Conservation (phyloP, 2,329 filamentous ascomycete species). For the Ophiostoma fasciatum region DNA sequence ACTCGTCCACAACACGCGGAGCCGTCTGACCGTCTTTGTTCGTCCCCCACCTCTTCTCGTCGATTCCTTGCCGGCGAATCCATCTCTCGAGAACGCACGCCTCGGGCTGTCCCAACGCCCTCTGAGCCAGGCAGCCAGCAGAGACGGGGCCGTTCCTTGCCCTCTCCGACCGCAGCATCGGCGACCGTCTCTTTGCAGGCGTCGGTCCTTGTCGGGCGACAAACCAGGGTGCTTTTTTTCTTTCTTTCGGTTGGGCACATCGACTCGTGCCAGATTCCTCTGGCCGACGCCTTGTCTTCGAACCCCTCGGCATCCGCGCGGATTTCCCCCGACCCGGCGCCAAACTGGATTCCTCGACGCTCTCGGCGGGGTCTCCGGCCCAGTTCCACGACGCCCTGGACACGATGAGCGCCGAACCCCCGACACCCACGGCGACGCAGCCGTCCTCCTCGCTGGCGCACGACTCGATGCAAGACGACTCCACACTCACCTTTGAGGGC, state of each 20-base stretch:
- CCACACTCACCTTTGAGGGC: slow-evolving; percentile 32
- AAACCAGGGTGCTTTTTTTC: neutral
- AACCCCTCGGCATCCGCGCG: neutral
- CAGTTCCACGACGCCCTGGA: slow-evolving; percentile 37
- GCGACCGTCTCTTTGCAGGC: no score
- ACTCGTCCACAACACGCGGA: no score
- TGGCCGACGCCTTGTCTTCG: neutral
- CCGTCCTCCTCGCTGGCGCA: slow-evolving; percentile 11
- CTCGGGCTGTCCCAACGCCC: no score
- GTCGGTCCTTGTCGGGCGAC: neutral
- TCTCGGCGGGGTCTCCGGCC: slow-evolving; percentile 33
- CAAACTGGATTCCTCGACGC: slow-evolving; percentile 36
- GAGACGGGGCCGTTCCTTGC: neutral
- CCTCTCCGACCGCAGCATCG: neutral
- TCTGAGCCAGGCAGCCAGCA: neutral
- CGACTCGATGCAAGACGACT: slow-evolving; percentile 30
- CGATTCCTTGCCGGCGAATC: no score
- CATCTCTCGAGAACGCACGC: no score
- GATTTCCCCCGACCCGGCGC: neutral
- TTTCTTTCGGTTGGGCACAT: neutral
- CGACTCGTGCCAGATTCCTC: neutral
- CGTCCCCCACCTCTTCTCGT: neutral
- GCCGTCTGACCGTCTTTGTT: no score
- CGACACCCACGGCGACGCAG: slow-evolving; percentile 7
- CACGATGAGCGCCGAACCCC: slow-evolving; percentile 33